Base-by-base conservation (phyloP, 768 basidiomycete genomes). In the Clathrus columnatus region DNA sequence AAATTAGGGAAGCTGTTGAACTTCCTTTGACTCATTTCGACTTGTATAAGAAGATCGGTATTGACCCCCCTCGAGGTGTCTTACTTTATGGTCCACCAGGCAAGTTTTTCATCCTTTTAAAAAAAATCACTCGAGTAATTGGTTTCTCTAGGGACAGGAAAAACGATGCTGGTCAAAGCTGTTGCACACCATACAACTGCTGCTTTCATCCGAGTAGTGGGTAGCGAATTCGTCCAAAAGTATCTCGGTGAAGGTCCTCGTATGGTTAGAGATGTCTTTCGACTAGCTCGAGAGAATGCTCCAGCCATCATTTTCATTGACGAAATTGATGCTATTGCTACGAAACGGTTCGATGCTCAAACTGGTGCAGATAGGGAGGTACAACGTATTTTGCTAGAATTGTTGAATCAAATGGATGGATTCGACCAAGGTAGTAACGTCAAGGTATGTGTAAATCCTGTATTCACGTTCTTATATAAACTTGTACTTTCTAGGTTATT, bases 271-370 rank as follows among this genome's bases (percentile, higher is more conserved):
- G 96, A 99, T 67, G 96, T 99, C 52, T 99, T 99, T 78, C 83
- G 96, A 56, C 82, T 99, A 47, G 96, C 96, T 23, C 78, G 96
- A 61, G 96, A 99, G 70, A 99, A 99, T 67, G 78, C 94, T 0
- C 96, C 96, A 1, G 85, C 92, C 24, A 99, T 99, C 67, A 98
- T 99, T 70, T 99, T 99, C 75, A 98, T 99, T 65, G 96, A 98
- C 69, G 95, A 94, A 65, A 89, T 94, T 62, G 96, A 99, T 62
- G 95, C 96, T 18, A 99, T 99, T 68, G 96, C 96, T 2, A 98
- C 96, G 32, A 99, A 99, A 71, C 92, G 95, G 67, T 99, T 99
- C 70, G 96, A 98, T 66, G 96, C 96, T 5, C 96, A 99, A 69
- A 98, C 96, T 0, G 96, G 96, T 65, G 96, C 96, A 8, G 96